phyloP scores from a whole-genome alignment of 768 basidiomycete species.

The Boletus subcaerulescens region DNA sequence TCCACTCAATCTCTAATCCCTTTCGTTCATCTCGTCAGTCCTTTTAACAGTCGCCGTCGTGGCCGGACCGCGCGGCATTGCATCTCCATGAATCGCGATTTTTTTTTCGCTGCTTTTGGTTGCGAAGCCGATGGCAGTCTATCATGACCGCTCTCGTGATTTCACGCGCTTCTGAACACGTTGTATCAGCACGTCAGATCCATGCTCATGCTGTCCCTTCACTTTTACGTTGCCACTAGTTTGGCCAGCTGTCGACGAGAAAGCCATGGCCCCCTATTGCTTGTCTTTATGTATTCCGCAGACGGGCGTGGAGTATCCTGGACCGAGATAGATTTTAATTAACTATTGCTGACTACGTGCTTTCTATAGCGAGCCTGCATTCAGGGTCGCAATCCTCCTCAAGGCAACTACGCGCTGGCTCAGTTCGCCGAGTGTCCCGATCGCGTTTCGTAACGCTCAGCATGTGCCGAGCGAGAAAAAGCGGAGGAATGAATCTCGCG shows the following conservation, averaged over 20 bases:
- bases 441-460: conserved; percentile 31
- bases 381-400: conserved; percentile 34
- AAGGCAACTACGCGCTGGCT: conserved; percentile 37
- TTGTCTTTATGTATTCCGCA: conserved; percentile 37
- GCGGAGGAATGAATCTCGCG: conserved; percentile 37
- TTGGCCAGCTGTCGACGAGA: conserved; percentile 20
- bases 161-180: conserved; percentile 36
- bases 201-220: conserved; percentile 29
- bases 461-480: conserved; percentile 31
- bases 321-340: conserved; percentile 35
- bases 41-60: conserved; percentile 17
- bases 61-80: conserved; percentile 11
- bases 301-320: conserved; percentile 33
- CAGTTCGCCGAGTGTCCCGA: conserved; percentile 36
- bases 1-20: conserved; percentile 2
- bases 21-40: conserved; percentile 3
- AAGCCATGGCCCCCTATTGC: conserved; percentile 31
- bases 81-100: conserved; percentile 20
- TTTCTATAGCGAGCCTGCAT: conserved; percentile 19
- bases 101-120: conserved; percentile 20
- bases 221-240: conserved; percentile 32
- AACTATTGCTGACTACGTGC: conserved; percentile 24
- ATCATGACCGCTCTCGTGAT: conserved; percentile 32
- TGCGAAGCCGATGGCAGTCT: conserved; percentile 31
- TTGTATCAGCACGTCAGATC: conserved; percentile 36